Conservation (phyloP, 2,329 filamentous ascomycete genomes). For the Colletotrichum sp. region DNA sequence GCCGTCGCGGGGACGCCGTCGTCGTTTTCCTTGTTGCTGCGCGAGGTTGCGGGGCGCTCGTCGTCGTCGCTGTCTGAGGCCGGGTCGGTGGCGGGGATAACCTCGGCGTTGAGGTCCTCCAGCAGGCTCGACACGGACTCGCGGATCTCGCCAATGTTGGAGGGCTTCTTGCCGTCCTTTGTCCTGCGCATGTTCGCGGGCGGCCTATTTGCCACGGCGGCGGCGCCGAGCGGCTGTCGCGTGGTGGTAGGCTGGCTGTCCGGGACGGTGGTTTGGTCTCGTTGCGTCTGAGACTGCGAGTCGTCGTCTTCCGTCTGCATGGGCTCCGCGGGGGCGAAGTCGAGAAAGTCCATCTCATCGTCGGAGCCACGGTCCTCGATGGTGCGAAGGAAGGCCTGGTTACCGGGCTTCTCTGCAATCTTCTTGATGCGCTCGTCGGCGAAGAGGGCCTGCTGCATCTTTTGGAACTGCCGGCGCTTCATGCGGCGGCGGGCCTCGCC, state of each 20-base stretch:
- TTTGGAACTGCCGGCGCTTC: conserved; percentile 87
- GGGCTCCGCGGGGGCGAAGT: conserved; percentile 40
- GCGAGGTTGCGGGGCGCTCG: conserved; percentile 36
- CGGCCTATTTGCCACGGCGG: conserved; percentile 49
- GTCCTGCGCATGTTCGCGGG: conserved; percentile 68
- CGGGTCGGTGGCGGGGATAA: conserved; percentile 52
- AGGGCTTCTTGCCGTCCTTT: conserved; percentile 67
- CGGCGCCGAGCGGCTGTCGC: conserved; percentile 37
- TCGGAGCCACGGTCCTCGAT: conserved; percentile 83
- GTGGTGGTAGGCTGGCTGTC: conserved; percentile 53
- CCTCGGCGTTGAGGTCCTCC: conserved; percentile 64
- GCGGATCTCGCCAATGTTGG: conserved; percentile 79
- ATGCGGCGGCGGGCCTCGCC: conserved; percentile 77
- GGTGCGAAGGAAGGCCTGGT: conserved; percentile 86
- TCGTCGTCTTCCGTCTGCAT: conserved; percentile 33
- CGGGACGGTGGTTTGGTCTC: conserved; percentile 42
- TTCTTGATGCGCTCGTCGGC: conserved; percentile 90
- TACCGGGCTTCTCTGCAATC: conserved; percentile 87
- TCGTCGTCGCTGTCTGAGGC: conserved; percentile 56
- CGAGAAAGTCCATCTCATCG: conserved; percentile 78
- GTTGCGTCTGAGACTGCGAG: conserved; percentile 36
- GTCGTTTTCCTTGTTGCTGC: conserved; percentile 56
- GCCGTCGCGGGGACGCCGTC: conserved; percentile 22
- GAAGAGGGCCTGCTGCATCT: conserved; percentile 88
- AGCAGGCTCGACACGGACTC: conserved; percentile 84